Conservation (phyloP, 441 rosid species). For the Pelargonium cotyledonis region DNA sequence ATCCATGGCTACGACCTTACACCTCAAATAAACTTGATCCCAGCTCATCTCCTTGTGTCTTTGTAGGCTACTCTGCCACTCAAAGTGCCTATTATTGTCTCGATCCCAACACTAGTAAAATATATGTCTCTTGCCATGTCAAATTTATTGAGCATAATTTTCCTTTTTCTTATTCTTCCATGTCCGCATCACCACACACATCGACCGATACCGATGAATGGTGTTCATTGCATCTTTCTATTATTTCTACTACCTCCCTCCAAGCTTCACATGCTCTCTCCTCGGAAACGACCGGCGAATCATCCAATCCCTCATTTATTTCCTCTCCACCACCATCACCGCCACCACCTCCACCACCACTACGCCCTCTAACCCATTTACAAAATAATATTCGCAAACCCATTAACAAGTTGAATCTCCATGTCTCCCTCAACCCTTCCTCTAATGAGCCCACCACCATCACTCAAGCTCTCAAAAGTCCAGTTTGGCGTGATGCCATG, state of each 20-base stretch:
- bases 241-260: background rate
- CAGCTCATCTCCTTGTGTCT: background rate
- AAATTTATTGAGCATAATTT: background rate
- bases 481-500: background rate
- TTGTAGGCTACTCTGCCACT: background rate
- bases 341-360: background rate
- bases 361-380: background rate
- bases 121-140: background rate
- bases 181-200: background rate
- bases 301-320: background rate
- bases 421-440: background rate
- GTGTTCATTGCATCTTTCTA: background rate
- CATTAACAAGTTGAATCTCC: background rate
- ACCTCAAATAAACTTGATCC: background rate
- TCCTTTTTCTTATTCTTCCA: background rate
- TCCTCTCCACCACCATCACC: background rate
- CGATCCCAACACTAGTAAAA: background rate
- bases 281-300: background rate
- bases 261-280: background rate
- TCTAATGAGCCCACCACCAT: background rate
- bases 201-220: background rate
- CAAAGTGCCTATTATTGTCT: background rate
- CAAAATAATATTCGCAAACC: background rate
- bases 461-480: background rate
- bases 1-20: constrained; percentile 4